These are phyloP conservation scores for Colletotrichum liaoningense DNA, from an alignment of 2,329 filamentous ascomycete species.

Conservation along the genomic window DNA sequence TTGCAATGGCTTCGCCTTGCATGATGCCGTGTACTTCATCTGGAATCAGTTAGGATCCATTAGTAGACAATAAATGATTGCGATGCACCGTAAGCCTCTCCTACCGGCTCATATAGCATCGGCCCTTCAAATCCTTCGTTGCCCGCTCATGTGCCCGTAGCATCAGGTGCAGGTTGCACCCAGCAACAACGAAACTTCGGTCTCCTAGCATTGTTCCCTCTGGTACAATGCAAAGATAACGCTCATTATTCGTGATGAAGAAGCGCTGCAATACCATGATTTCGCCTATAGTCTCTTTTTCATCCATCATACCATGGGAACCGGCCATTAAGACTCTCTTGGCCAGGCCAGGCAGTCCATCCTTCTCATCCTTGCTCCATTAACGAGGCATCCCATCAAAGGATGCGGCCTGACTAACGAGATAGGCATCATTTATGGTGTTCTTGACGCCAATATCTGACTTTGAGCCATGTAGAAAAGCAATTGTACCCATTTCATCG, in stretches of 20 bases:
- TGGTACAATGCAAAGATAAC: neutral
- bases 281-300: neutral
- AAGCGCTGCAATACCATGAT: neutral
- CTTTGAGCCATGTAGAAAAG: neutral
- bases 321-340: neutral
- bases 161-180: neutral
- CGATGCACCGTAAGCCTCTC: neutral
- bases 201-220: neutral
- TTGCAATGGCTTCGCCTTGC: neutral
- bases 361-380: neutral
- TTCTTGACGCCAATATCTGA: neutral
- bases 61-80: too few species aligned
- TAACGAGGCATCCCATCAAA: neutral
- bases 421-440: neutral
- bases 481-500: neutral
- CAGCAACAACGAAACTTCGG: neutral
- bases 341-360: neutral
- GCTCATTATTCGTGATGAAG: neutral
- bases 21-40: neutral
- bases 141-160: neutral
- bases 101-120: neutral
- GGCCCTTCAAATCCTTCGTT: too few species aligned
- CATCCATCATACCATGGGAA: neutral
- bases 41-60: too few species aligned
- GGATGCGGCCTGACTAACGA: neutral